Evolutionary conservation across 495 filamentous ascomycete genomes (phyloP).

Genomic region (Neurospora tetrasperma): DNA sequence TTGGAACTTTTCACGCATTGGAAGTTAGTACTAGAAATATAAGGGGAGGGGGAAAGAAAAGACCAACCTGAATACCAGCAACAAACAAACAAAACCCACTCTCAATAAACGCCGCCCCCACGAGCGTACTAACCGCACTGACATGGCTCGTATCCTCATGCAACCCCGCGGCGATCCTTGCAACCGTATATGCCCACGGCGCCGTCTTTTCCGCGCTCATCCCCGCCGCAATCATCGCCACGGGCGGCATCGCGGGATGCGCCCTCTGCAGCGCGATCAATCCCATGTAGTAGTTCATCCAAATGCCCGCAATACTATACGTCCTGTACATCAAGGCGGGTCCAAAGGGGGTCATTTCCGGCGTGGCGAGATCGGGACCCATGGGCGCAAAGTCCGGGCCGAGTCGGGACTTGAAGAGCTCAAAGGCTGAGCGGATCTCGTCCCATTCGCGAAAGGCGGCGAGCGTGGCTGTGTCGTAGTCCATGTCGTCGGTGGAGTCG

Average conservation of each 20-base stretch:
- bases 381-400: slow-evolving; percentile 71
- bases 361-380: slow-evolving; percentile 59
- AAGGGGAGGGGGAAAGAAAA: not conserved
- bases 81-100: slow-evolving; percentile 74
- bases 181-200: slow-evolving; percentile 60
- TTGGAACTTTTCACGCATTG: slow-evolving; percentile 37
- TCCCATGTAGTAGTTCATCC: slow-evolving; percentile 73
- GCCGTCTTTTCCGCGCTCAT: slow-evolving; percentile 61
- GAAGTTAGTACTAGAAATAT: too few relatives aligned
- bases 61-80: slow-evolving; percentile 55
- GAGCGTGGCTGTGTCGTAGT: slow-evolving; percentile 50
- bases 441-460: slow-evolving; percentile 75
- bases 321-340: slow-evolving; percentile 73
- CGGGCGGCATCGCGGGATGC: slow-evolving; percentile 83
- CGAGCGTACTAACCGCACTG: slow-evolving; percentile 59
- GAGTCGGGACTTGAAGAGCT: slow-evolving; percentile 51
- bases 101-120: slow-evolving; percentile 75
- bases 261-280: slow-evolving; percentile 66
- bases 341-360: slow-evolving; percentile 59
- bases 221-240: slow-evolving; percentile 75
- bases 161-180: slow-evolving; percentile 71
- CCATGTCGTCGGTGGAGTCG: slow-evolving; percentile 26
- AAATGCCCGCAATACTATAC: slow-evolving; percentile 74
- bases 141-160: slow-evolving; percentile 51
- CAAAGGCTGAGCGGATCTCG: slow-evolving; percentile 58